Conservation (phyloP, 495 filamentous ascomycete genomes). For the Podospora pseudocomata region DNA sequence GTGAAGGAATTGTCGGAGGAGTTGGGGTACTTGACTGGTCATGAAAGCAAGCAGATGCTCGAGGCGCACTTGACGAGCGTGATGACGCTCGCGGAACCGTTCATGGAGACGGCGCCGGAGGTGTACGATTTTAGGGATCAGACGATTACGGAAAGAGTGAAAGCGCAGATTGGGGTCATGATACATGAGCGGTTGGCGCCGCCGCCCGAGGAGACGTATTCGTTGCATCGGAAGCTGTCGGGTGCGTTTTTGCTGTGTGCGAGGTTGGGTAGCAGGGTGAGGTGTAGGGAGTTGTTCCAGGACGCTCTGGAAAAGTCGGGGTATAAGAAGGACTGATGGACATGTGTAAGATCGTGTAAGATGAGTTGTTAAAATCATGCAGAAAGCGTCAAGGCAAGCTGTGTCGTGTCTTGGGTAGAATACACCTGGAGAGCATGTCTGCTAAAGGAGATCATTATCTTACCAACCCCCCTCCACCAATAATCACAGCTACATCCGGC, state of each 20-base stretch:
- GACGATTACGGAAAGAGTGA: conserved; percentile 91
- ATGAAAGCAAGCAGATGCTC: conserved; percentile 76
- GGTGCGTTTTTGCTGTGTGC: conserved; percentile 94
- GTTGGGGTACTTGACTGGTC: conserved; percentile 88
- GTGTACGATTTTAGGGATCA: conserved; percentile 90
- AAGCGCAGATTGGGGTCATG: conserved; percentile 86
- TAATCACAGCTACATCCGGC: too few species aligned
- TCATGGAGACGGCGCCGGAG: conserved; percentile 67
- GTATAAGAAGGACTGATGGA: conserved; percentile 10
- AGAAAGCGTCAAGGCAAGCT: background rate
- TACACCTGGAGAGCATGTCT: too few species aligned
- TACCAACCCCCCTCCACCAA: too few species aligned
- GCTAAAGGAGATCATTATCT: too few species aligned
- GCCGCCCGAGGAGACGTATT: conserved; percentile 97
- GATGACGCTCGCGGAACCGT: conserved; percentile 87
- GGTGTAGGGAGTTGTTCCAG: conserved; percentile 77
- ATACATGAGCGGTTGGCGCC: conserved; percentile 80
- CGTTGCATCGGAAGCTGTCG: conserved; percentile 90
- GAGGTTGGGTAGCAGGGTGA: conserved; percentile 72
- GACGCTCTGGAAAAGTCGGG: conserved; percentile 55
- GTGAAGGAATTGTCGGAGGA: conserved; percentile 69
- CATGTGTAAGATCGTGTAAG: conserved; percentile 9
- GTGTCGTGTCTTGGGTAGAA: too few species aligned
- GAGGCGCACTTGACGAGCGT: conserved; percentile 82
- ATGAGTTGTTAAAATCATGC: background rate